Base-by-base conservation (phyloP, 768 basidiomycete genomes). In the Termitomyces sp. region DNA sequence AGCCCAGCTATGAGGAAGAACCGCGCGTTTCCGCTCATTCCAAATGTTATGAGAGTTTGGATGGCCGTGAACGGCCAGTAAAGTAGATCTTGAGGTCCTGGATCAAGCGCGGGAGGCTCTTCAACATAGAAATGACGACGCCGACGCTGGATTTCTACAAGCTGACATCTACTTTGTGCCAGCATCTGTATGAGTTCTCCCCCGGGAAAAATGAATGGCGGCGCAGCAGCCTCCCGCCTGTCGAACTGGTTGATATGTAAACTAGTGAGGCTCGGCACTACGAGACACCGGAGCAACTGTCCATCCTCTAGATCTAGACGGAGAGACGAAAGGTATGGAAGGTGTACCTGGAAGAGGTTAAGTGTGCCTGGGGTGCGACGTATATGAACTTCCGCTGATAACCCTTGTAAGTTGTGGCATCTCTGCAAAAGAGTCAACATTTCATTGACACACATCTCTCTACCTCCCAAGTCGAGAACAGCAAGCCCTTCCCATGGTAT, bases 41-140 rank as follows among this genome's bases (percentile, higher is more conserved):
- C 44, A 41, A 7, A 23, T 9, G 39, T 27, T 19, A 55, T n/a
- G 10, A 54, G 45, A 35, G 25, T 21, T 19, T 47, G 54, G 28
- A 40, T 14, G 16, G 17, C 5, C 6, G 37, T 41, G 32, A 50
- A 25, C 23, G 55, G 21, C 35, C 39, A 40, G 39, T 55, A 51
- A 14, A 56, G 40, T 1, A 56, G 34, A 35, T 56, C 49, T 8
- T 34, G 41, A 23, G 55, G 55, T 11, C 55, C 55, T n/a, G 34
- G 40, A 23, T 56, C 55, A 12, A 49, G 25, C 21, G 55, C 47
- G 2, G 39, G 37, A 12, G 41, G 47, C 5, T 40, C 35, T 17
- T 56, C 55, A 17, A 17, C n/a, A 27, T 50, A 56, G 12, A 50
- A 56, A n/a, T 35, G 30, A 37, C 55, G 55, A 14, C 55, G 55